phyloP scores from a whole-genome alignment of 2,329 filamentous ascomycete species.

The Sporothrix protearum region DNA sequence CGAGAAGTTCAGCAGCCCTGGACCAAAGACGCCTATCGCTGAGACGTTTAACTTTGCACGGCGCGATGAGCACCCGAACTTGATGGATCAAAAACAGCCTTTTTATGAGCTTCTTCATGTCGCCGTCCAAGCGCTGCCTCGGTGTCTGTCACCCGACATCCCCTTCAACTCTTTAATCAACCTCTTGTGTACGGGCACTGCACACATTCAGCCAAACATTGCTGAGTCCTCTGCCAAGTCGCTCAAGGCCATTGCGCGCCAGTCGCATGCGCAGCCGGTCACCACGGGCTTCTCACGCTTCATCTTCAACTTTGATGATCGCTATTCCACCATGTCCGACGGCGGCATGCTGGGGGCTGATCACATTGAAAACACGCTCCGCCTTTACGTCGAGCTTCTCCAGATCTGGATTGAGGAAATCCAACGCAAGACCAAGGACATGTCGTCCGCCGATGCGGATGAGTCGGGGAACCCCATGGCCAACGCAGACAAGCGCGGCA shows the following conservation, averaged over 20 bases:
- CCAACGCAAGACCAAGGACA: conserved; percentile 75
- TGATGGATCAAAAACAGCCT: conserved; percentile 80
- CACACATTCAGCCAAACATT: conserved; percentile 89
- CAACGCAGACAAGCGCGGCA: conserved; percentile 64
- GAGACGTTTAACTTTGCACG: conserved; percentile 90
- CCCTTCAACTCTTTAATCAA: conserved; percentile 93
- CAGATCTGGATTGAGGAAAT: conserved; percentile 99
- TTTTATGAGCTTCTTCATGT: conserved; percentile 96
- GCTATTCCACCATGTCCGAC: conserved; percentile 96
- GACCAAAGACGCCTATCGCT: conserved; percentile 89
- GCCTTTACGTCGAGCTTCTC: conserved; percentile 87
- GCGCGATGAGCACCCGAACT: conserved; percentile 70
- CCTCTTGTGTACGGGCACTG: conserved; percentile 90
- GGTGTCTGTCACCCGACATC: conserved; percentile 87
- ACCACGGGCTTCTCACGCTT: conserved; percentile 95
- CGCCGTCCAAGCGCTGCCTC: conserved; percentile 87
- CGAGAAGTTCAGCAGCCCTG: conserved; percentile 84
- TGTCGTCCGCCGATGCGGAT: conserved; percentile 55
- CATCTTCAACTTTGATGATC: conserved; percentile 97
- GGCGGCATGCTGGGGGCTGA: conserved; percentile 91
- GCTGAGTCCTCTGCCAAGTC: conserved; percentile 89
- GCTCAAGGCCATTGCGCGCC: conserved; percentile 88
- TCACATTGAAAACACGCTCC: conserved; percentile 91
- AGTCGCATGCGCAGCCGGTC: conserved; percentile 90
- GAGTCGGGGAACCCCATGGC: conserved; percentile 48